phyloP scores from a whole-genome alignment of 345 rosid genomes.

The Citrus sp. region DNA sequence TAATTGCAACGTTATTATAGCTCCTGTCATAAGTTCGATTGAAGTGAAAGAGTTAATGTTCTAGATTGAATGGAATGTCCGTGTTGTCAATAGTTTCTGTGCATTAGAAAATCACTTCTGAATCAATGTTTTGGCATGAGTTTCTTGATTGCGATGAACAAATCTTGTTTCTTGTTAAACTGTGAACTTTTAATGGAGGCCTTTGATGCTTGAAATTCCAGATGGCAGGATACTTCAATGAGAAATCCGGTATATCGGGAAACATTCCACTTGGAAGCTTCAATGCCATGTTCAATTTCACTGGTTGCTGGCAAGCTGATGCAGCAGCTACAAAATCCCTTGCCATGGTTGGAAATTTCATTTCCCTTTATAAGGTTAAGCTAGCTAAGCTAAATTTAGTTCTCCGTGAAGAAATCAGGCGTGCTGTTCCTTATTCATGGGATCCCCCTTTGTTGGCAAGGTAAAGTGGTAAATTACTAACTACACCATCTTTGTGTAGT shows the following conservation, averaged over 20 bases:
- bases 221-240: constrained; percentile 84
- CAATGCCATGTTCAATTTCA: constrained; percentile 94
- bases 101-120: neutral
- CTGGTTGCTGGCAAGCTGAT: constrained; percentile 91
- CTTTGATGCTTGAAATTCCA: constrained; percentile 35
- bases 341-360: constrained; percentile 79
- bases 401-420: constrained; percentile 60
- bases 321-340: constrained; percentile 94
- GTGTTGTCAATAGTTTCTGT: neutral
- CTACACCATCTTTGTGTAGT: neutral
- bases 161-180: constrained; percentile 3
- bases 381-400: constrained; percentile 48
- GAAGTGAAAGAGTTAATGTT: neutral
- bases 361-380: constrained; percentile 62
- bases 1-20: neutral
- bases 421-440: constrained; percentile 91
- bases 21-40: neutral
- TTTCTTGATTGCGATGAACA: neutral
- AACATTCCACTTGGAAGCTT: constrained; percentile 89
- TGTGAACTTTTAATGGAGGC: constrained; percentile 1
- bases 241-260: constrained; percentile 71
- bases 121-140: neutral
- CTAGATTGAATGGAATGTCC: neutral
- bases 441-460: constrained; percentile 97
- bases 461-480: constrained; percentile 50